phyloP scores from a whole-genome alignment of 768 basidiomycete genomes.

The Trametes meyenii region DNA sequence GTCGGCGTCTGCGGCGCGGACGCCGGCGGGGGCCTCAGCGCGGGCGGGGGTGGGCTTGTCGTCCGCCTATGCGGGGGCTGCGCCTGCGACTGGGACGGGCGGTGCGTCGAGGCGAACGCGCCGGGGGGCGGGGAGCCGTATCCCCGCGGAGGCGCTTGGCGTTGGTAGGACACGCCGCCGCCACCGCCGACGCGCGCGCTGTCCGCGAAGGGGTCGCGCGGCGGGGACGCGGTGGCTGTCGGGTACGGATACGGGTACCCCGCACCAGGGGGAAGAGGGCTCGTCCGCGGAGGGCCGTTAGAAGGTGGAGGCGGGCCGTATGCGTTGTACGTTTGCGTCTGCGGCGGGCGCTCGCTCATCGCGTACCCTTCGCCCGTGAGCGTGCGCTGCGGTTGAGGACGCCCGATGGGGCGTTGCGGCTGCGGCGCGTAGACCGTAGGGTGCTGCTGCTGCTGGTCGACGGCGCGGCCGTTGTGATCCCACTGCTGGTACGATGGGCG shows the following conservation, averaged over 20 bases:
- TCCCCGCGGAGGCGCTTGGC: slow-evolving; percentile 17
- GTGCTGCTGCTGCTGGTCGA: slow-evolving; percentile 42
- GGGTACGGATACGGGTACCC: slow-evolving; percentile 13
- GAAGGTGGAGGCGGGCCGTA: background rate
- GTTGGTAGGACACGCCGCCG: slow-evolving; percentile 15
- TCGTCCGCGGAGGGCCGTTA: background rate
- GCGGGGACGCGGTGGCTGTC: background rate
- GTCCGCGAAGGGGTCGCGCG: slow-evolving; percentile 22
- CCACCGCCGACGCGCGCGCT: slow-evolving; percentile 7
- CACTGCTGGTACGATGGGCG: slow-evolving; percentile 45
- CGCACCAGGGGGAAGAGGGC: slow-evolving; percentile 17
- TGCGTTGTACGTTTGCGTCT: background rate
- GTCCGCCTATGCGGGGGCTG: background rate
- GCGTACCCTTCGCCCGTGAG: slow-evolving; percentile 11
- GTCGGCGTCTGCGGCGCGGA: slow-evolving; percentile 11
- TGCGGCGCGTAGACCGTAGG: slow-evolving; percentile 54
- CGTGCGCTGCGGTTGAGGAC: background rate
- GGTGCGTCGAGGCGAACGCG: slow-evolving; percentile 11
- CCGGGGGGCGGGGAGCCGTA: slow-evolving; percentile 24
- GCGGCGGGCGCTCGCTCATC: slow-evolving; percentile 17
- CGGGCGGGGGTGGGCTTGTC: slow-evolving; percentile 1
- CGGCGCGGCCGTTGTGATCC: slow-evolving; percentile 51
- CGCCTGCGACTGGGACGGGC: slow-evolving; percentile 10
- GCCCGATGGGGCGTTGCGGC: slow-evolving; percentile 37
- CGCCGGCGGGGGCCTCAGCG: background rate